Base-by-base conservation (phyloP, 2,329 filamentous ascomycete genomes). In the Elsinoe batatas region DNA sequence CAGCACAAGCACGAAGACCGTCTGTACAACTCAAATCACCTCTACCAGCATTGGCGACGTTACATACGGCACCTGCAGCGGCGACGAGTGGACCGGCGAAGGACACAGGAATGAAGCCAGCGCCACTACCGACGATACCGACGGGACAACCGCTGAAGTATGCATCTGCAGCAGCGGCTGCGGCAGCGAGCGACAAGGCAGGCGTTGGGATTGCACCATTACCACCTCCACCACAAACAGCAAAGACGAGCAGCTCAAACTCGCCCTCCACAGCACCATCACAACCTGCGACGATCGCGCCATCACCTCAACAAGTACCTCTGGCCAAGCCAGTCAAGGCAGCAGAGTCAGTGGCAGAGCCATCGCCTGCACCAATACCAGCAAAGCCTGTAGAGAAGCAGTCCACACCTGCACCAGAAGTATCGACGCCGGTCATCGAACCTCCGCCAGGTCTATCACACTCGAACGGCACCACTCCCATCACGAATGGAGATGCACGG, bases 111-210 rank as follows among this genome's bases (percentile, higher is more conserved):
- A 97, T 97, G 91, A 98, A 97, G 75, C 91, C 93, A 11, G 93
- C 93, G 15, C 84, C 89, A 15, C 73, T 91, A 64, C 93, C 93
- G 1, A 83, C 87, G 58, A 82, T 91, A 68, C 84, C 88, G 5
- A 87, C 89, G 3, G 90, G 90, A 47, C 91, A 97, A 69, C 88
- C 87, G 1, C 77, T 98, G 62, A 97, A 97, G 72, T 98, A 98
- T 68, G 93, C 93, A 43, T 97, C 93, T 36, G 93, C 93, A 0
- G 93, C 93, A 0, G 93, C 93, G 0, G 93, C 93, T 0, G 93
- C 91, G 0, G 91, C 93, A 1, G 89, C 91, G 44, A 90, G 83
- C 69, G 90, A 95, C 72, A 91, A 88, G 74, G 91, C 85, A 67
- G 80, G 80, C 54, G 85, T 97, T 30, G 93, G 93, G 22, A 96